phyloP scores from a whole-genome alignment of 768 basidiomycete genomes.

The Amanita thiersii region DNA sequence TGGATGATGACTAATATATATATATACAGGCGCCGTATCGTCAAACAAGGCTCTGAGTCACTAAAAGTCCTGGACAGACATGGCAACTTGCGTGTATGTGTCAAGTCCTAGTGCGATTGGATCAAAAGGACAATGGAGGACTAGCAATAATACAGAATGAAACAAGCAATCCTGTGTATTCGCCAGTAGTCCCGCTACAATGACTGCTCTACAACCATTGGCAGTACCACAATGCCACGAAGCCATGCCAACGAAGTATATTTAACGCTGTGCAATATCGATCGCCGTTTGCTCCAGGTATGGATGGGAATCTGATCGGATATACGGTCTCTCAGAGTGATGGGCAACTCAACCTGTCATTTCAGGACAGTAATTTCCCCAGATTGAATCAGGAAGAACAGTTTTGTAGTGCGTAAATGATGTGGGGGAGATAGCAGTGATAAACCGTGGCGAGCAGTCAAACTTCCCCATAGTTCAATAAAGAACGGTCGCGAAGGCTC shows the following conservation, averaged over 20 bases:
- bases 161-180: slow-evolving; percentile 45
- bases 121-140: slow-evolving; percentile 66
- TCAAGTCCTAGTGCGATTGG: slow-evolving; percentile 70
- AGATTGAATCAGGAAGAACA: slow-evolving; percentile 50
- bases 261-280: slow-evolving; percentile 49
- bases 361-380: slow-evolving; percentile 56
- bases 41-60: background rate
- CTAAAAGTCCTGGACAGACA: slow-evolving; percentile 52
- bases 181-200: slow-evolving; percentile 56
- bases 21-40: background rate
- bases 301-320: slow-evolving; percentile 53
- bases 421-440: background rate
- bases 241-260: background rate
- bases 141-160: slow-evolving; percentile 66
- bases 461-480: slow-evolving; percentile 62
- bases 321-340: slow-evolving; percentile 53
- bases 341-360: slow-evolving; percentile 45
- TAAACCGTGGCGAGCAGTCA: background rate
- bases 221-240: background rate
- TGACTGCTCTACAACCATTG: slow-evolving; percentile 42
- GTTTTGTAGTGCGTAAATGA: slow-evolving; percentile 25
- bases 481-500: slow-evolving; percentile 56
- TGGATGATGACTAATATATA: slow-evolving; percentile 40
- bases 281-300: slow-evolving; percentile 58
- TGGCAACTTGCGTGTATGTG: slow-evolving; percentile 58